Evolutionary conservation across 257 asterid species (phyloP), one percentile per base, ranked within the genome.

Genomic region (Anisodus acutangulus): DNA sequence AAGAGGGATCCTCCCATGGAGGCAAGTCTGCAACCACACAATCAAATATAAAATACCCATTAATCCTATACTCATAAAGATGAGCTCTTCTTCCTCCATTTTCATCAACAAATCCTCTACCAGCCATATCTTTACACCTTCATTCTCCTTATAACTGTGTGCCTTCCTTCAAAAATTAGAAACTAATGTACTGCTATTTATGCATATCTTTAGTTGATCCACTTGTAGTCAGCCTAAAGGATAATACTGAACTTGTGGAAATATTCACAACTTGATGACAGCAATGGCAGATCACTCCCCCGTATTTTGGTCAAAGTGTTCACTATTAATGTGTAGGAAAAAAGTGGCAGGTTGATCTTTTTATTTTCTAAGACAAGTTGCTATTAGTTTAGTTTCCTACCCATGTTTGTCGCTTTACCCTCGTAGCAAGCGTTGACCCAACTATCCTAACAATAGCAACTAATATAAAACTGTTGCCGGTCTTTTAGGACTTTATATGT

Each of bases 1-100:
- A 95, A 95, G 43, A 95, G 87, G 47, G 98, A 93, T 59, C 98
- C 98, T 0, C 98, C 98, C 89, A 92, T 15, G 17, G 98, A n/a
- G n/a, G n/a, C n/a, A n/a, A n/a, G n/a, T n/a, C 93, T 22, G 97
- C 98, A 81, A 95, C 91, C 83, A 92, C 78, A 92, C 98, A 95
- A 43, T 97, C 93, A 78, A 90, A 91, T 0, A 91, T 62, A 86
- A 95, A 95, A 85, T 95, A 95, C 35, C 89, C 84, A 3, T 97
- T 95, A 82, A 91, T 93, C 47, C 41, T 92, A 7, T 92, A 86
- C 87, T 95, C 98, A 78, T 95, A 95, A 0, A 89, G 93, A 82
- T 91, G 93, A 69, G 97, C 97, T 86, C 97, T 92, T 0, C 83
- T 88, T 78, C 94, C 95, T 16, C 86, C 85, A 7, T 81, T 78